Percentiles rank a stretch among this genome's conserved stretches.
Evolutionary conservation across 2,329 filamentous ascomycete species (phyloP).

Genomic region (Fusarium annulatum): DNA sequence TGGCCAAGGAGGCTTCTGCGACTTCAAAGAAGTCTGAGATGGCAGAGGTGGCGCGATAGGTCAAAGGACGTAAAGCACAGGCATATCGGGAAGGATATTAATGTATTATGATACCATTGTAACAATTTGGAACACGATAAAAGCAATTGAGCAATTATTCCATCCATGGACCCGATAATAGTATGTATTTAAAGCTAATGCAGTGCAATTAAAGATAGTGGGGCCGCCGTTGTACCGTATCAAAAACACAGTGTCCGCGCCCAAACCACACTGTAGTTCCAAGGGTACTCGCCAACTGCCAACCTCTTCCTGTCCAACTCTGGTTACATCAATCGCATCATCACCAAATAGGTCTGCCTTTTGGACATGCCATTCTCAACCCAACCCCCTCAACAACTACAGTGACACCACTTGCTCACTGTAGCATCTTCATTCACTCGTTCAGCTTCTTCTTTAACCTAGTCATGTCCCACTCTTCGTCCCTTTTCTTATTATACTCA

Average conservation of each 20-base stretch:
- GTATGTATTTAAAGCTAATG: not conserved
- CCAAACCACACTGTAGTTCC: not conserved
- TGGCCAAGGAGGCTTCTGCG: constrained; percentile 74
- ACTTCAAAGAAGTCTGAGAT: constrained; percentile 47
- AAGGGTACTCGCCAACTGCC: constrained; percentile 23
- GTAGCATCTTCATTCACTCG: constrained; percentile 23
- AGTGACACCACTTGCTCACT: constrained; percentile 30
- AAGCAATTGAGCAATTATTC: not conserved
- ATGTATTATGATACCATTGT: constrained; percentile 47
- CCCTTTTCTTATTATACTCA: constrained; percentile 26
- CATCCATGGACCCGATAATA: not conserved
- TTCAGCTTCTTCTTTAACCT: constrained; percentile 30
- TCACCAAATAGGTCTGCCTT: constrained; percentile 27
- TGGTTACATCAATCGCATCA: constrained; percentile 24
- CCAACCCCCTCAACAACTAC: constrained; percentile 36
- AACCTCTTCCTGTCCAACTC: constrained; percentile 33
- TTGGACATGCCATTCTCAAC: constrained; percentile 36
- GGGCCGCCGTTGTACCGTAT: constrained; percentile 2
- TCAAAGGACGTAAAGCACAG: not conserved
- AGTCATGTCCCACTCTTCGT: constrained; percentile 45
- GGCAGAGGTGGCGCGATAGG: constrained; percentile 46
- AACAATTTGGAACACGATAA: constrained; percentile 21
- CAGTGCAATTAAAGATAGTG: constrained; percentile 24
- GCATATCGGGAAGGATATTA: constrained; percentile 34
- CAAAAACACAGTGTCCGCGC: not conserved